phyloP scores from a whole-genome alignment of 2,329 filamentous ascomycete genomes.

The Didymella pomorum region DNA sequence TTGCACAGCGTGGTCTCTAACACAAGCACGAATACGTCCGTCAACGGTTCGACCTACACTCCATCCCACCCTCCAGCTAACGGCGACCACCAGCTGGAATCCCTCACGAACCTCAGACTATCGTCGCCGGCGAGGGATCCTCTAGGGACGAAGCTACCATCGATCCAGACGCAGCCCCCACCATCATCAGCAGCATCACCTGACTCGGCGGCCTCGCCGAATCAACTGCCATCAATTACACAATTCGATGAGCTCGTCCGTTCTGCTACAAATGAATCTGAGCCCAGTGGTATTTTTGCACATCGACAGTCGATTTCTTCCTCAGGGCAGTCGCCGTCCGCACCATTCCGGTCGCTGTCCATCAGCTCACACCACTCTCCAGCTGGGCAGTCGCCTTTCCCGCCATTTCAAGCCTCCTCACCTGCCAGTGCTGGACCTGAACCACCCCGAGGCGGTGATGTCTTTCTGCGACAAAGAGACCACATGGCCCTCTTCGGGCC shows the following conservation, averaged over 20 bases:
- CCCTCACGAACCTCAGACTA: slow-evolving; percentile 45
- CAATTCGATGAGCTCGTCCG: slow-evolving; percentile 48
- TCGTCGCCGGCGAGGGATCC: slow-evolving; percentile 41
- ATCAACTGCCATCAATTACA: slow-evolving; percentile 45
- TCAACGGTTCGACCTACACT: slow-evolving; percentile 19
- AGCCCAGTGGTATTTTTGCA: slow-evolving; percentile 36
- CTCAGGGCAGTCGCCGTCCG: slow-evolving; percentile 47
- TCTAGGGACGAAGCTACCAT: slow-evolving; percentile 45
- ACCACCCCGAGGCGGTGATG: slow-evolving; percentile 35
- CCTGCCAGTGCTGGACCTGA: slow-evolving; percentile 43
- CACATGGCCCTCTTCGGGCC: slow-evolving; percentile 38
- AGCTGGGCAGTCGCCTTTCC: slow-evolving; percentile 33
- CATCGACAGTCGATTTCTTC: slow-evolving; percentile 51
- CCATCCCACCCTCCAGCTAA: slow-evolving; percentile 21
- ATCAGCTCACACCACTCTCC: slow-evolving; percentile 45
- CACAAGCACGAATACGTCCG: slow-evolving; percentile 8
- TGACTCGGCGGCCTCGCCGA: slow-evolving; percentile 39
- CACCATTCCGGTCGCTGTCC: slow-evolving; percentile 42
- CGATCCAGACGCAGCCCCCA: slow-evolving; percentile 44
- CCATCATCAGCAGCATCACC: slow-evolving; percentile 35
- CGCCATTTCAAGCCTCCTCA: slow-evolving; percentile 43
- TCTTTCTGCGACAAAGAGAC: slow-evolving; percentile 43
- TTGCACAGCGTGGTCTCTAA: slow-evolving; percentile 19
- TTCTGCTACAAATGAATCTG: slow-evolving; percentile 41
- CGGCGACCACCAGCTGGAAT: slow-evolving; percentile 19